Evolutionary conservation across 1,139 yeast genomes (phyloP).

Genomic region (Debaryomyces robertsiae): DNA sequence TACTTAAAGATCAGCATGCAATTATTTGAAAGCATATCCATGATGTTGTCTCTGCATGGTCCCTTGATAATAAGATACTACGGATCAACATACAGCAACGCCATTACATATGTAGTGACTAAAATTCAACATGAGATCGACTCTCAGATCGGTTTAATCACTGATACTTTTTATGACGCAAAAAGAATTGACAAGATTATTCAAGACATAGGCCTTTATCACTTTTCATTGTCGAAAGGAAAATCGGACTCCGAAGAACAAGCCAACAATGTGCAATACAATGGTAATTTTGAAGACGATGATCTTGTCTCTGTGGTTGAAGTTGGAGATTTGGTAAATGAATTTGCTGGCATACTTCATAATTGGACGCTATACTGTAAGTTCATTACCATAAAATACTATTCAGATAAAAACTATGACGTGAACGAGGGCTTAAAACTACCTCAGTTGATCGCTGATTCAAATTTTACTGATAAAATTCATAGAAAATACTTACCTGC

Average conservation of each 20-base stretch:
- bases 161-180: constrained; percentile 83
- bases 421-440: constrained; percentile 27
- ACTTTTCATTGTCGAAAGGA: constrained; percentile 50
- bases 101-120: constrained; percentile 67
- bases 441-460: constrained; percentile 59
- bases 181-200: constrained; percentile 59
- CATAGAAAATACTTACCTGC: constrained; percentile 56
- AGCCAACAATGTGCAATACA: constrained; percentile 8
- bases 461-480: constrained; percentile 65
- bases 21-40: constrained; percentile 81
- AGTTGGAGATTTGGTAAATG: constrained; percentile 63
- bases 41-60: constrained; percentile 84
- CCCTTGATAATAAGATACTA: constrained; percentile 75
- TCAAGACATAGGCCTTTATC: constrained; percentile 59
- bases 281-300: constrained; percentile 1
- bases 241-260: constrained; percentile 24
- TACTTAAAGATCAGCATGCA: constrained; percentile 74
- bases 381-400: constrained; percentile 71
- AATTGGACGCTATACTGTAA: constrained; percentile 86
- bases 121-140: constrained; percentile 87
- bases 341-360: constrained; percentile 73
- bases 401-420: constrained; percentile 12
- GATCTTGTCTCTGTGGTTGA: constrained; percentile 35
- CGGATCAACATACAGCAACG: constrained; percentile 50
- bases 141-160: constrained; percentile 82